Evolutionary conservation across 2,329 filamentous ascomycete genomes (phyloP), one percentile per base, ranked within the genome.

Genomic region (Aspergillus intermedius): DNA sequence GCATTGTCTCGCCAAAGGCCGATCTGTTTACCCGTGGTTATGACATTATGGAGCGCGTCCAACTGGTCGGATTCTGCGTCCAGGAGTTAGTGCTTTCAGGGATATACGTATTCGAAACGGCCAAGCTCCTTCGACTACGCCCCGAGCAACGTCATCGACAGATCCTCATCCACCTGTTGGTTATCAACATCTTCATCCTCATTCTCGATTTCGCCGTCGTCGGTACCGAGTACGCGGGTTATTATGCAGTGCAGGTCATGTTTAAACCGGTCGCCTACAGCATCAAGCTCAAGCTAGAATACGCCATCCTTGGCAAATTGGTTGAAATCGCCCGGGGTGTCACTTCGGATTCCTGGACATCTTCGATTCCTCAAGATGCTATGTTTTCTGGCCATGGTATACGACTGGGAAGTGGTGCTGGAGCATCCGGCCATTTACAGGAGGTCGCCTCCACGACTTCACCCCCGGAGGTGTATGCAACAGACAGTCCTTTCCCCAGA

Each of bases 41-140:
- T 52, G 60, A 65, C 15, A 51, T 70, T n/a, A 68, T 75, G 62
- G 77, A 80, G 52, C 74, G 74, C 48, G 65, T 79, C 4, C 76
- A 80, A 54, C 70, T 80, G 44, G 72, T 73, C 2, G 65, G 75
- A 3, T 80, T 80, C 56, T 77, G 74, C 49, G 41, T 79, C 5
- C 77, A 80, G 54, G 77, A 80, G 49, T 62, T 73, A 44, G 66
- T 77, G 37, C 72, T 80, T 35, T 78, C 76, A 0, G 62, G 66
- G 1, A 63, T 77, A 15, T 80, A 78, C 55, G 75, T 80, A 23
- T 63, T 60, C 56, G 75, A 78, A 49, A 76, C 77, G 0, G 58
- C 74, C 46, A 60, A 58, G 39, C 28, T 62, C 4, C 52, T 62
- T 3, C 49, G 46, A 9, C 49, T 60, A 2, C 54, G 61, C 2